Conservation (phyloP, 2,329 filamentous ascomycete species). For the Paecilomyces formosus region DNA sequence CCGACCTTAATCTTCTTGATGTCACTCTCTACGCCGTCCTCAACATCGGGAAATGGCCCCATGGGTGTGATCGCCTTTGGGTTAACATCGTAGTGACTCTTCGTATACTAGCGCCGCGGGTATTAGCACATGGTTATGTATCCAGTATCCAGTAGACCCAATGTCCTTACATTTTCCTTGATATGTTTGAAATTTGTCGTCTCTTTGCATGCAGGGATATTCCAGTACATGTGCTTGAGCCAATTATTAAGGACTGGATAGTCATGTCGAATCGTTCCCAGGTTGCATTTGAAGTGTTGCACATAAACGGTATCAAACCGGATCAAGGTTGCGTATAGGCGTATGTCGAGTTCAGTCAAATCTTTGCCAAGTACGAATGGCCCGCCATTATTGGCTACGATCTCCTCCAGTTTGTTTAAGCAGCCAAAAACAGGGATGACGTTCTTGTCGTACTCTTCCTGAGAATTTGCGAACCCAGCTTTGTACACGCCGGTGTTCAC, state of each 20-base stretch:
- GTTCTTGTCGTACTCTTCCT: constrained; percentile 49
- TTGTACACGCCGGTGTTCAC: constrained; percentile 57
- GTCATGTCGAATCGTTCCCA: constrained; percentile 52
- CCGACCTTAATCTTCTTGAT: constrained; percentile 43
- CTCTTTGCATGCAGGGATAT: constrained; percentile 46
- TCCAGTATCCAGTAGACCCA: not conserved
- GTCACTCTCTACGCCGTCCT: constrained; percentile 44
- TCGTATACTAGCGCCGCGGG: constrained; percentile 42
- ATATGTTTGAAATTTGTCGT: constrained; percentile 61
- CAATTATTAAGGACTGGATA: constrained; percentile 57
- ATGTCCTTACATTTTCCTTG: constrained; percentile 50
- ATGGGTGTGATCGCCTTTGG: constrained; percentile 55
- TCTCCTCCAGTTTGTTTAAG: constrained; percentile 51
- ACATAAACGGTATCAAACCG: constrained; percentile 56
- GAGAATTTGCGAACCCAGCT: constrained; percentile 51
- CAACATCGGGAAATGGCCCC: constrained; percentile 54
- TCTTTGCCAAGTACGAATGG: constrained; percentile 50
- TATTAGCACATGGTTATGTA: not conserved
- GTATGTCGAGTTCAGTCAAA: constrained; percentile 54
- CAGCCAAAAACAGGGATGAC: constrained; percentile 51
- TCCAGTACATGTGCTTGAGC: constrained; percentile 54
- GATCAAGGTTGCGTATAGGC: constrained; percentile 51
- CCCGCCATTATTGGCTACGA: constrained; percentile 40
- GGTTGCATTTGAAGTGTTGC: constrained; percentile 61
- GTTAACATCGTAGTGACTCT: constrained; percentile 54